These are phyloP conservation scores for Aristolochia contorta DNA, from an alignment of 164 flowering plant species.

Conservation along the genomic window DNA sequence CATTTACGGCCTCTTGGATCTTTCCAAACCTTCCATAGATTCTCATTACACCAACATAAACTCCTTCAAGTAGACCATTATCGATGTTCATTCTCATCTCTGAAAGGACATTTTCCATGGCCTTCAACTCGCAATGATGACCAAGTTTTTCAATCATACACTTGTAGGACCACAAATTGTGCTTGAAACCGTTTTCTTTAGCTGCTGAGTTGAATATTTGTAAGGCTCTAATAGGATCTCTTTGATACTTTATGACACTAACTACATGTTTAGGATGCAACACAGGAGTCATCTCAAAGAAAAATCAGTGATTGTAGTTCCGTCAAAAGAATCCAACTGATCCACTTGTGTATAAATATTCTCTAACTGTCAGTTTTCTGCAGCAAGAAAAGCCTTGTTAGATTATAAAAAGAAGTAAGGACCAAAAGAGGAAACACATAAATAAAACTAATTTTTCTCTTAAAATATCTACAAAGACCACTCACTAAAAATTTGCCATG, in stretches of 20 bases:
- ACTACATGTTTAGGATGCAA: conserved; percentile 77
- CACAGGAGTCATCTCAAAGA: conserved; percentile 13
- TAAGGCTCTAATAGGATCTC: conserved; percentile 66
- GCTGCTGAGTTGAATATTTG: conserved; percentile 57
- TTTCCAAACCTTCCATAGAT: conserved; percentile 61
- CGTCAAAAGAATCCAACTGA: not conserved
- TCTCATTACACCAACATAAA: conserved; percentile 62
- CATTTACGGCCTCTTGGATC: conserved; percentile 69
- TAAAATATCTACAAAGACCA: too few species aligned
- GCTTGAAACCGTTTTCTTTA: conserved; percentile 72
- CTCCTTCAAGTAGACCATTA: conserved; percentile 53
- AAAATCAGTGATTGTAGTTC: conserved; percentile 1
- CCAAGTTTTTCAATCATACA: conserved; percentile 77
- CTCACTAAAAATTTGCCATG: too few species aligned
- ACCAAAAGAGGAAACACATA: too few species aligned
- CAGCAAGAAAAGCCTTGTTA: too few species aligned
- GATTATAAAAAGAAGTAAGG: too few species aligned
- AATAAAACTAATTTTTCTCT: too few species aligned
- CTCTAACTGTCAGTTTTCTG: too few species aligned
- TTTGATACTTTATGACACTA: conserved; percentile 58
- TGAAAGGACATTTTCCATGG: conserved; percentile 53
- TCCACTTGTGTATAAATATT: not conserved
- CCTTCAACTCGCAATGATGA: conserved; percentile 50
- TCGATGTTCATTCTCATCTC: conserved; percentile 59
- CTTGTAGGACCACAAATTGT: conserved; percentile 59